phyloP scores from a whole-genome alignment of 371 early-diverging fungal genomes.

The Lichtheimia ornata region DNA sequence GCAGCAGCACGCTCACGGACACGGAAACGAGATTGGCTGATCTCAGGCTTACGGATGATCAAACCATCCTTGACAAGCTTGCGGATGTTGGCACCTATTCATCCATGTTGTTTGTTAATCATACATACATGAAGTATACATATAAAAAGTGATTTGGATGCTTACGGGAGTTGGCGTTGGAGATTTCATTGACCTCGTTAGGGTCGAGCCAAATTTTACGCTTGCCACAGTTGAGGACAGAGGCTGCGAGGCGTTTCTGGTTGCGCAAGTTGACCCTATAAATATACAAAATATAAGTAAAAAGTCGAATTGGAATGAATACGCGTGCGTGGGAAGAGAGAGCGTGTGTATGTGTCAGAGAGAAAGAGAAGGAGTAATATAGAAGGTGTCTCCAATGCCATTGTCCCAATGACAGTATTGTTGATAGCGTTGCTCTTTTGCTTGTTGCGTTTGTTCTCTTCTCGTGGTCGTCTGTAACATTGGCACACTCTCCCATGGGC shows the following conservation, averaged over 20 bases:
- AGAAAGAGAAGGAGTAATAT: background rate
- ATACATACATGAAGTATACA: background rate
- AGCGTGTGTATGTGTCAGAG: background rate
- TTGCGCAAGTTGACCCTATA: conserved; percentile 80
- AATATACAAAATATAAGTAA: background rate
- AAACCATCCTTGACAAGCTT: conserved; percentile 98
- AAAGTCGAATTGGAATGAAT: background rate
- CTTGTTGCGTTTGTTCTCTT: background rate
- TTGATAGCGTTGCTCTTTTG: background rate
- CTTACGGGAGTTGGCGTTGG: conserved; percentile 97
- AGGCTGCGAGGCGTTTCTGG: conserved; percentile 97
- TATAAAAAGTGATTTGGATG: conserved; percentile 8
- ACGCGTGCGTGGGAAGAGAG: too few relatives aligned
- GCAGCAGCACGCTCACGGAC: conserved; percentile 92
- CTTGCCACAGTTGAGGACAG: conserved; percentile 98
- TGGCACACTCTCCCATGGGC: background rate
- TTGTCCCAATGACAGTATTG: too few relatives aligned
- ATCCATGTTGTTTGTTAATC: background rate
- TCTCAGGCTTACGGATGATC: conserved; percentile 96
- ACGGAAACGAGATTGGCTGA: conserved; percentile 94
- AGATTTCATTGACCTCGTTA: conserved; percentile 93
- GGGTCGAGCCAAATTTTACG: conserved; percentile 99
- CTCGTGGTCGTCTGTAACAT: too few relatives aligned
- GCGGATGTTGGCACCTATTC: conserved; percentile 91
- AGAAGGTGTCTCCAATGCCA: too few relatives aligned